phyloP scores from a whole-genome alignment of 148 eudicot species.

The Suaeda aralocaspica region DNA sequence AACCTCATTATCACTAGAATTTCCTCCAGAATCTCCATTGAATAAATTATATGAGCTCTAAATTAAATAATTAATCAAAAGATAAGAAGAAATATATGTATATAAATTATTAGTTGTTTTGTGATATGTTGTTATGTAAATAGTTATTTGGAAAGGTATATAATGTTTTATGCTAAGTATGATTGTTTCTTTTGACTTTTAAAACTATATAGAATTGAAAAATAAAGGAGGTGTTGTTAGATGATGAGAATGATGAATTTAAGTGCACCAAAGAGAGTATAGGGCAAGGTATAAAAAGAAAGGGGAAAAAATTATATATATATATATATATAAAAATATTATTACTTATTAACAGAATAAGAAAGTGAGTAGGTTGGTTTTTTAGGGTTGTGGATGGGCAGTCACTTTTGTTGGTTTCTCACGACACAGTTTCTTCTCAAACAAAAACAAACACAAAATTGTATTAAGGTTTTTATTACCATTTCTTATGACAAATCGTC shows the following conservation, averaged over 20 bases:
- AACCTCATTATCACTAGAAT: slow-evolving; percentile 42
- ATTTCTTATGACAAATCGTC: too few species aligned
- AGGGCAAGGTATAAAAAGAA: slow-evolving; percentile 28
- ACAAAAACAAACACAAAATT: not conserved
- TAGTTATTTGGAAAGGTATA: not conserved
- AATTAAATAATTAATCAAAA: not conserved
- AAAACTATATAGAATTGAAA: not conserved
- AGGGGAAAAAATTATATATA: not conserved
- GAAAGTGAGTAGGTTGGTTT: slow-evolving; percentile 51
- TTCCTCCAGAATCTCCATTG: slow-evolving; percentile 50
- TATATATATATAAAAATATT: not conserved
- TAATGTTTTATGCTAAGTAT: slow-evolving; percentile 2
- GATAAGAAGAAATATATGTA: not conserved
- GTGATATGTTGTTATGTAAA: not conserved
- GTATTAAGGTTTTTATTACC: too few species aligned
- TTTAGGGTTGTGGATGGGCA: slow-evolving; percentile 77
- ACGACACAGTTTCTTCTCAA: slow-evolving; percentile 38
- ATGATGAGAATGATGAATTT: not conserved
- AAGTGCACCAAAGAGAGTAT: slow-evolving; percentile 15
- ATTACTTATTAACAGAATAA: slow-evolving; percentile 34
- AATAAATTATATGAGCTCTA: not conserved
- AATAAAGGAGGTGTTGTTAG: not conserved
- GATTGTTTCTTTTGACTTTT: slow-evolving; percentile 18
- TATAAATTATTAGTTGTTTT: not conserved
- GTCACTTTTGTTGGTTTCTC: slow-evolving; percentile 93